These are phyloP conservation scores for Stenogyne calaminthoides DNA, from an alignment of 305 asterid genomes.

Conservation along the genomic window DNA sequence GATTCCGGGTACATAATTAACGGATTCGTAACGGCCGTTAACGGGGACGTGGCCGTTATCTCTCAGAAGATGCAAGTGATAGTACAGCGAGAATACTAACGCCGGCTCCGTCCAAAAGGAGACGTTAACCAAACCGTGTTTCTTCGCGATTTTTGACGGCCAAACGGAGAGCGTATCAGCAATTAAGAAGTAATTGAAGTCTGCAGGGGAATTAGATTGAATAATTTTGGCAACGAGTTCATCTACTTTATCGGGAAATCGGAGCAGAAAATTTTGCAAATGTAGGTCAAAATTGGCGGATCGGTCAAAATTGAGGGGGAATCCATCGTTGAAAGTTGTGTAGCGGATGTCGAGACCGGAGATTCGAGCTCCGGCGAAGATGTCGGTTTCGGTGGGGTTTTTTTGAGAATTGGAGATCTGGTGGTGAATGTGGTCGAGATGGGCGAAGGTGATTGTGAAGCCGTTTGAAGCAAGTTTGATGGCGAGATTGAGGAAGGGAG, in stretches of 20 bases:
- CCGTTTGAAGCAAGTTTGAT: constrained; percentile 58
- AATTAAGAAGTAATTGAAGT: constrained; percentile 37
- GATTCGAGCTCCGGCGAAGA: constrained; percentile 45
- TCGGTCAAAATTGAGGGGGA: constrained; percentile 49
- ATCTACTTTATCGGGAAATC: constrained; percentile 50
- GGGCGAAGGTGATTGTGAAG: constrained; percentile 58
- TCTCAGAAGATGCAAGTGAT: constrained; percentile 51
- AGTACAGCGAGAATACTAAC: constrained; percentile 47
- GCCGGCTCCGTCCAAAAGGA: constrained; percentile 78
- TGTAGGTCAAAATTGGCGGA: constrained; percentile 28
- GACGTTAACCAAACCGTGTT: constrained; percentile 49
- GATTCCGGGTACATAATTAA: constrained; percentile 56
- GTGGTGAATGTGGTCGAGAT: constrained; percentile 52
- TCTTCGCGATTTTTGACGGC: constrained; percentile 46
- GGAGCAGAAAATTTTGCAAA: constrained; percentile 25
- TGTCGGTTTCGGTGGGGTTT: constrained; percentile 27
- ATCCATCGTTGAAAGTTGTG: constrained; percentile 53
- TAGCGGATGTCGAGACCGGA: constrained; percentile 64
- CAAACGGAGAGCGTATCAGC: constrained; percentile 56
- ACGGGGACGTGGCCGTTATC: constrained; percentile 44
- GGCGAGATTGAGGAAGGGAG: constrained; percentile 48
- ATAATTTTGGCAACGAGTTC: constrained; percentile 43
- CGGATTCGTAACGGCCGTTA: constrained; percentile 31
- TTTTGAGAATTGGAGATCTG: constrained; percentile 47
- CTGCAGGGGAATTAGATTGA: constrained; percentile 17